Evolutionary conservation across 1,284 basidiomycete genomes (phyloP).

Genomic region (Trichosporon coremiiforme): DNA sequence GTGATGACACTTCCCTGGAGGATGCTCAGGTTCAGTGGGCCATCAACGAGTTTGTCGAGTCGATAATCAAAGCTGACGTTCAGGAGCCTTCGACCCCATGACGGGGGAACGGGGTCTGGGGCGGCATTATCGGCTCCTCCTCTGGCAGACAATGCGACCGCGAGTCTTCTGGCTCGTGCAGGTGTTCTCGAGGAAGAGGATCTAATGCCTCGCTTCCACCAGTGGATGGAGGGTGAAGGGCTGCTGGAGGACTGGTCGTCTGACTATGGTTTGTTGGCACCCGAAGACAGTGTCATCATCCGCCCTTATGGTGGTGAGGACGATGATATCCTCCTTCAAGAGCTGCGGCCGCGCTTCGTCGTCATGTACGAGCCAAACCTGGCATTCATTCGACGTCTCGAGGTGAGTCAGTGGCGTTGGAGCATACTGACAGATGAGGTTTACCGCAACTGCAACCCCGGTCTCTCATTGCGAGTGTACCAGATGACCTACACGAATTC

Average conservation of each 20-base stretch:
- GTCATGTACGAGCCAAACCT: slow-evolving; percentile 95
- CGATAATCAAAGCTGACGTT: not conserved
- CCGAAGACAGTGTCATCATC: slow-evolving; percentile 80
- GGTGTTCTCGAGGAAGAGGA: slow-evolving; percentile 52
- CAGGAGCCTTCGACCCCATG: slow-evolving; percentile 23
- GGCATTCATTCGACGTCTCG: slow-evolving; percentile 87
- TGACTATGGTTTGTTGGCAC: slow-evolving; percentile 77
- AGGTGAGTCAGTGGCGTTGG: slow-evolving; percentile 62
- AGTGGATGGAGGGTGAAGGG: slow-evolving; percentile 36
- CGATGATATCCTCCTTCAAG: slow-evolving; percentile 84
- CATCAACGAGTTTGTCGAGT: slow-evolving; percentile 32
- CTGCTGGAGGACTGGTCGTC: slow-evolving; percentile 66
- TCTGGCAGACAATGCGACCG: slow-evolving; percentile 9
- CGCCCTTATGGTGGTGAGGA: slow-evolving; percentile 88
- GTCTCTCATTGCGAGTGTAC: slow-evolving; percentile 84
- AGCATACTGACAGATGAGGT: slow-evolving; percentile 61
- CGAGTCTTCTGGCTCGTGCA: slow-evolving; percentile 36
- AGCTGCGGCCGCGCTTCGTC: slow-evolving; percentile 86
- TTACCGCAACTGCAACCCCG: slow-evolving; percentile 77
- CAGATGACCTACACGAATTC: slow-evolving; percentile 92
- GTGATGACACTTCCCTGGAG: slow-evolving; percentile 33
- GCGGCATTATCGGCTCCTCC: slow-evolving; percentile 16
- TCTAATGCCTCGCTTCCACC: slow-evolving; percentile 33
- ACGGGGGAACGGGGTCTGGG: not conserved
- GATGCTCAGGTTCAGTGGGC: slow-evolving; percentile 47